phyloP scores from a whole-genome alignment of 345 rosid genomes.

The Rubroshorea leprosula region DNA sequence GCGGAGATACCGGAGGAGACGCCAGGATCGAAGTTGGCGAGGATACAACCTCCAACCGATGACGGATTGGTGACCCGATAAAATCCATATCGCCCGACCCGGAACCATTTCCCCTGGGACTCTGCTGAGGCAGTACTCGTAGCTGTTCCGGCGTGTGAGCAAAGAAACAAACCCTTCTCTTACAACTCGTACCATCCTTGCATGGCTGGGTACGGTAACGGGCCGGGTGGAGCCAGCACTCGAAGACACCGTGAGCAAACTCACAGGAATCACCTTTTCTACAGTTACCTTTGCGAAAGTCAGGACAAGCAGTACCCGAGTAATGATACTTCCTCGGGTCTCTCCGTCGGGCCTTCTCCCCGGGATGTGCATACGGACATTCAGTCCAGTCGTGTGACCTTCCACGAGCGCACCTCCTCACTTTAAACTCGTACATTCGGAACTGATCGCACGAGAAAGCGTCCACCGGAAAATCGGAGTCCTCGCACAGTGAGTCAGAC shows the following conservation, averaged over 20 bases:
- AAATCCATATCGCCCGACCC: conserved; percentile 28
- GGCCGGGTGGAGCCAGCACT: too few species aligned
- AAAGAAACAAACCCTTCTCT: conserved; percentile 68
- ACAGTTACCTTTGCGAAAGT: conserved; percentile 65
- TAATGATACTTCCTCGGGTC: conserved; percentile 71
- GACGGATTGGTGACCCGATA: conserved; percentile 18
- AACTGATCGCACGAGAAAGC: conserved; percentile 72
- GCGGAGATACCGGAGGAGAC: conserved; percentile 20
- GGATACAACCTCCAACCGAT: too few species aligned
- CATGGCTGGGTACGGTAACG: conserved; percentile 86
- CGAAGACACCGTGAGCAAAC: conserved; percentile 75
- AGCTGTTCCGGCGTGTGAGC: conserved; percentile 84
- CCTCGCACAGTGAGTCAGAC: conserved; percentile 40
- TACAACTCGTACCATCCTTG: conserved; percentile 61
- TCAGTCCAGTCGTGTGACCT: conserved; percentile 92
- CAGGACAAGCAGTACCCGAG: conserved; percentile 74
- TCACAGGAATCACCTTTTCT: conserved; percentile 69
- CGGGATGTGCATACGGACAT: conserved; percentile 88
- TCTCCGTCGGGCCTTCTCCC: conserved; percentile 74
- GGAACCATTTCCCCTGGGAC: conserved; percentile 20
- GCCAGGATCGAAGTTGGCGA: conserved; percentile 12
- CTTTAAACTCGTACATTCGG: conserved; percentile 84
- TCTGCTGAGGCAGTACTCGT: conserved; percentile 33
- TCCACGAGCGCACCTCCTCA: conserved; percentile 71
- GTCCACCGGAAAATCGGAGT: conserved; percentile 43